These are phyloP conservation scores for Lentinus brumalis DNA, from an alignment of 768 basidiomycete genomes.

Conservation along the genomic window DNA sequence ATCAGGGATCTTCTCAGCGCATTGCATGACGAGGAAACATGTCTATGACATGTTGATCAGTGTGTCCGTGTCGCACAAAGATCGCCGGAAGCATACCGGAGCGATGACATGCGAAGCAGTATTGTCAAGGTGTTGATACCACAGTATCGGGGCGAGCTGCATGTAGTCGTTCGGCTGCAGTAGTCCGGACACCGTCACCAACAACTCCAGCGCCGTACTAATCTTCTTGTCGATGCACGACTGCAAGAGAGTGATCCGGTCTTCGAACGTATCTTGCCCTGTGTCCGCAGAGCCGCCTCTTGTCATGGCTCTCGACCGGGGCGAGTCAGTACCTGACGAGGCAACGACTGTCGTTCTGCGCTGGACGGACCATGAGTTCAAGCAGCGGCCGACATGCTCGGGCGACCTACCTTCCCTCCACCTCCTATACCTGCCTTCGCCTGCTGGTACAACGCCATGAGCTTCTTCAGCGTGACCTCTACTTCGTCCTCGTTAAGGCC, in stretches of 20 bases:
- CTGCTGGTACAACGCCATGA: constrained; percentile 54
- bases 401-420: constrained; percentile 43
- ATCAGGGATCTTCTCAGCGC: constrained; percentile 59
- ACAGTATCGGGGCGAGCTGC: constrained; percentile 56
- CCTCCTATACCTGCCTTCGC: constrained; percentile 49
- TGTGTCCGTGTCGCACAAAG: background rate
- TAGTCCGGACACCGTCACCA: constrained; percentile 63
- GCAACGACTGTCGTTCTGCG: constrained; percentile 44
- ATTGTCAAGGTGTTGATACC: constrained; percentile 52
- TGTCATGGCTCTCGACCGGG: background rate
- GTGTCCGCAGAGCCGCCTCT: constrained; percentile 2
- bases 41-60: constrained; percentile 30
- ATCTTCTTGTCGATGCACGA: constrained; percentile 15
- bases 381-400: background rate
- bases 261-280: constrained; percentile 7
- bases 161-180: constrained; percentile 51
- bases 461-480: constrained; percentile 40
- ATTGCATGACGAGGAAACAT: constrained; percentile 72
- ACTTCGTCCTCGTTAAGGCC: constrained; percentile 38
- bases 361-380: constrained; percentile 26
- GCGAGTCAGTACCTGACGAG: constrained; percentile 1
- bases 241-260: constrained; percentile 19
- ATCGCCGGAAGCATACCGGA: constrained; percentile 44
- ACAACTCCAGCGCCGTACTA: constrained; percentile 50
- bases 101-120: constrained; percentile 41